A percentile compares a stretch with the other conserved stretches of the same genome.
These are phyloP conservation scores for Flagelloscypha sp. DNA, from an alignment of 768 basidiomycete genomes.

Conservation along the genomic window DNA sequence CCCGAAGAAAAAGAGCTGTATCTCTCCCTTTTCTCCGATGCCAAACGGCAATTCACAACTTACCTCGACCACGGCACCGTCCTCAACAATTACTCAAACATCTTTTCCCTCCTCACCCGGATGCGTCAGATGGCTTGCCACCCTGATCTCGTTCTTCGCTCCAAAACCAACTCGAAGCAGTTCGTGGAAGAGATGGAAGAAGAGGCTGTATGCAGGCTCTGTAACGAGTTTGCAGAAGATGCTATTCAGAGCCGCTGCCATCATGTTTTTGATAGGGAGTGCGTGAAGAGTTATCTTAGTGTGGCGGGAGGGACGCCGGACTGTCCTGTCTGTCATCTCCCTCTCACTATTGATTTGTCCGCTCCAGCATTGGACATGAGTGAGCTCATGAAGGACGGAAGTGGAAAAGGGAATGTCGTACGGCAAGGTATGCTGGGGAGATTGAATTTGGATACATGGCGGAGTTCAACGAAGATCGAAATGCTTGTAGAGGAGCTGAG, in stretches of 20 bases:
- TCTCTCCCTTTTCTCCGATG: conserved; percentile 83
- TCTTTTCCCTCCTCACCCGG: conserved; percentile 56
- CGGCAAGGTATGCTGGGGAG: conserved; percentile 93
- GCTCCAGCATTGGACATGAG: conserved; percentile 84
- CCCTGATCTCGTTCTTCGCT: conserved; percentile 87
- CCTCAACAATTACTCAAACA: conserved; percentile 66
- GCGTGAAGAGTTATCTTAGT: conserved; percentile 88
- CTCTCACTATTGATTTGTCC: conserved; percentile 92
- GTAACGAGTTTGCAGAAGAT: conserved; percentile 95
- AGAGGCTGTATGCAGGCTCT: conserved; percentile 88
- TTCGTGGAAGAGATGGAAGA: conserved; percentile 51
- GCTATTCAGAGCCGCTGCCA: conserved; percentile 90
- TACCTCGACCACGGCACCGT: conserved; percentile 88
- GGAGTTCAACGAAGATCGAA: conserved; percentile 96
- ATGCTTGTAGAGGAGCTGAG: conserved; percentile 90
- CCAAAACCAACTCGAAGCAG: conserved; percentile 64
- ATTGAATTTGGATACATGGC: conserved; percentile 81
- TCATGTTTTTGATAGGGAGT: conserved; percentile 94
- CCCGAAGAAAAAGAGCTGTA: conserved; percentile 97
- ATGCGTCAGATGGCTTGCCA: conserved; percentile 96
- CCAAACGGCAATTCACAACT: conserved; percentile 85
- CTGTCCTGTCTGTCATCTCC: conserved; percentile 91
- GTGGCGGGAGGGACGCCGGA: conserved; percentile 74
- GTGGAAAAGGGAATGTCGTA: too few relatives aligned
- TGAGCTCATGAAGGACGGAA: conserved; percentile 35